Conservation (phyloP, 768 basidiomycete genomes). For the Chlorophyllum brunneum region DNA sequence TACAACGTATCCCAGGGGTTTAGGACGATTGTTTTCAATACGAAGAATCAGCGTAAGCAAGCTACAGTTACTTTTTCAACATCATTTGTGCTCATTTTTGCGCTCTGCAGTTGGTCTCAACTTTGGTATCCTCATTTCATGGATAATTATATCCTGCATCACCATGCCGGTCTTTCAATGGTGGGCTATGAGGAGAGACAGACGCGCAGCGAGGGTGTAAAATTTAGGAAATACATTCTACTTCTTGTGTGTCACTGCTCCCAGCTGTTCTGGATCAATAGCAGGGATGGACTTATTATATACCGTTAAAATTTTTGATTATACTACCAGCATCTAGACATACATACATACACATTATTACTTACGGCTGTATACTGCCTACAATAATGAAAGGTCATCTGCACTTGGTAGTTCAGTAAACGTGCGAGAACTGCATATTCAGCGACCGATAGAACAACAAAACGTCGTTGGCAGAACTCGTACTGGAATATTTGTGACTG, state of each 20-base stretch:
- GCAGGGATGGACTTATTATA: too few species aligned
- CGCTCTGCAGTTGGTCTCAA: conserved; percentile 45
- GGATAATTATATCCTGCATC: conserved; percentile 48
- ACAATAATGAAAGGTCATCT: too few species aligned
- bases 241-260: too few species aligned
- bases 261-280: too few species aligned
- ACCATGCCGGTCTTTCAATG: conserved; percentile 46
- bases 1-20: conserved; percentile 64
- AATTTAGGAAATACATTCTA: neutral
- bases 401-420: too few species aligned
- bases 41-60: conserved; percentile 54
- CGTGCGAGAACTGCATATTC: neutral
- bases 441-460: too few species aligned
- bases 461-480: neutral
- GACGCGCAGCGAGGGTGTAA: neutral
- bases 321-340: too few species aligned
- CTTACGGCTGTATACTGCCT: too few species aligned
- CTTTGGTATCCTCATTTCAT: conserved; percentile 53
- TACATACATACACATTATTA: too few species aligned
- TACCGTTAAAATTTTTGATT: too few species aligned
- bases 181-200: conserved; percentile 19
- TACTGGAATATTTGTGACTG: neutral
- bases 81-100: neutral
- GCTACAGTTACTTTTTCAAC: neutral
- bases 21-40: conserved; percentile 61